Evolutionary conservation across 2,329 filamentous ascomycete species (phyloP), one percentile per base, ranked within the genome.

Genomic region (Hyphodiscus sp.): DNA sequence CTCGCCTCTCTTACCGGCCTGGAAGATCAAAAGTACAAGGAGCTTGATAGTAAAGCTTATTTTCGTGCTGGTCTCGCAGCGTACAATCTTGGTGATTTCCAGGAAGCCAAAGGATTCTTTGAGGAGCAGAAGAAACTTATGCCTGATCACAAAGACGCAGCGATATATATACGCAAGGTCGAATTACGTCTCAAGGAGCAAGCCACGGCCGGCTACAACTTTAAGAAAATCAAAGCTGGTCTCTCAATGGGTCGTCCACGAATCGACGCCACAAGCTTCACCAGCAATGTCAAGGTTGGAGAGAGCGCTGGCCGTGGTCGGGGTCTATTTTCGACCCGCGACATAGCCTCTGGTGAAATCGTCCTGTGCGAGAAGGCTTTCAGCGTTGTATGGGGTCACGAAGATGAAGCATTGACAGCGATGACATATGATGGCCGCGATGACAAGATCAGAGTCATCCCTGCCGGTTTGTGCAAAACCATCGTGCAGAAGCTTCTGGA

Each of bases 331-430:
- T 76, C 75, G 0, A 78, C 72, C 1, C 63, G 67, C 15, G 58
- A 68, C 0, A 74, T 82, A 1, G 66, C 68, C 19, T 70, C 74
- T 0, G 79, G 79, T 0, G 74, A 80, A 2, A 66, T 81, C 0
- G 62, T 83, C 0, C 60, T 82, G 6, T 81, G 76, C 46, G 79
- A 82, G 56, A 82, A 82, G 57, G 76, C 79, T 0, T 80, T 81
- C 58, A 57, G 54, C 23, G 51, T 57, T 15, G 51, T 54, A 8
- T 58, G 47, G 65, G 61, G 65, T 1, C 57, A 69, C n/a, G 66
- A 70, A 44, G 19, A 53, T 0, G 59, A 65, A 19, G 64, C 66
- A 0, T 60, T 70, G 19, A 64, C 64, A 2, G 64, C 64, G 1
- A 54, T 71, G 46, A 67, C 67, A 0, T 70, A 68, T 41, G 70